A percentile compares a stretch with the other conserved stretches of the same genome.
phyloP scores from a whole-genome alignment of 2,329 filamentous ascomycete species.

The Whalleya microplaca region DNA sequence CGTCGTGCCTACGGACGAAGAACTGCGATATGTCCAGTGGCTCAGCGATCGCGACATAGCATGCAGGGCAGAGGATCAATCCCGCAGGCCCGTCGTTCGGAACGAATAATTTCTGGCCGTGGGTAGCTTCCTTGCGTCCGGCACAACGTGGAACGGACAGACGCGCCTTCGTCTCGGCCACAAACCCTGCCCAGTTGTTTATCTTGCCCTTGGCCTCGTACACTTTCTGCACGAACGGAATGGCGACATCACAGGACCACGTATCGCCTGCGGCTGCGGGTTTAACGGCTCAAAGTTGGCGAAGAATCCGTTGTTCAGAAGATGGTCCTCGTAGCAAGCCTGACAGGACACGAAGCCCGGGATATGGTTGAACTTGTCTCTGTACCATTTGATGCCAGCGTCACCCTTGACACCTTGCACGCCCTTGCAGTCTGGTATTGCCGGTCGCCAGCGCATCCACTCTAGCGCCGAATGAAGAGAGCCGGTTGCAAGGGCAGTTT shows the following conservation, averaged over 20 bases:
- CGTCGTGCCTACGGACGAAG: slow-evolving; percentile 33
- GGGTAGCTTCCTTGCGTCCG: too few species aligned
- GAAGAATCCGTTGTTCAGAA: too few species aligned
- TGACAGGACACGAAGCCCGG: slow-evolving; percentile 25
- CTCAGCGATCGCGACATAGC: slow-evolving; percentile 39
- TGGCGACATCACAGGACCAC: too few species aligned
- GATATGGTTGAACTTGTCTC: slow-evolving; percentile 13
- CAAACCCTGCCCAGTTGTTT: too few species aligned
- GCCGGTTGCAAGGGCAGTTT: slow-evolving; percentile 33
- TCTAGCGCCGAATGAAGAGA: slow-evolving; percentile 30
- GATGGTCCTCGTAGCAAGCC: slow-evolving; percentile 37
- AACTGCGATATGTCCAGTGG: slow-evolving; percentile 35
- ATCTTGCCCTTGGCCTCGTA: too few species aligned
- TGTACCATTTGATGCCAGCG: slow-evolving; percentile 25
- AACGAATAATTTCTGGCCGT: too few species aligned
- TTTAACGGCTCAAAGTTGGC: too few species aligned
- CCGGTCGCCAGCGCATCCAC: slow-evolving; percentile 35
- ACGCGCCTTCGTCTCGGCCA: too few species aligned
- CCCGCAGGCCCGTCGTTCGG: too few species aligned
- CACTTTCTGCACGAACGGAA: slow-evolving; percentile 34
- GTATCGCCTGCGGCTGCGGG: too few species aligned
- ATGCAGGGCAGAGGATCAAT: too few species aligned
- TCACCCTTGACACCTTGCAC: slow-evolving; percentile 20
- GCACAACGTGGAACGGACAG: too few species aligned
- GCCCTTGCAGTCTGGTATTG: slow-evolving; percentile 27